These are phyloP conservation scores for Suhomyces ambrosiae DNA, from an alignment of 1,139 yeast genomes.

Conservation along the genomic window DNA sequence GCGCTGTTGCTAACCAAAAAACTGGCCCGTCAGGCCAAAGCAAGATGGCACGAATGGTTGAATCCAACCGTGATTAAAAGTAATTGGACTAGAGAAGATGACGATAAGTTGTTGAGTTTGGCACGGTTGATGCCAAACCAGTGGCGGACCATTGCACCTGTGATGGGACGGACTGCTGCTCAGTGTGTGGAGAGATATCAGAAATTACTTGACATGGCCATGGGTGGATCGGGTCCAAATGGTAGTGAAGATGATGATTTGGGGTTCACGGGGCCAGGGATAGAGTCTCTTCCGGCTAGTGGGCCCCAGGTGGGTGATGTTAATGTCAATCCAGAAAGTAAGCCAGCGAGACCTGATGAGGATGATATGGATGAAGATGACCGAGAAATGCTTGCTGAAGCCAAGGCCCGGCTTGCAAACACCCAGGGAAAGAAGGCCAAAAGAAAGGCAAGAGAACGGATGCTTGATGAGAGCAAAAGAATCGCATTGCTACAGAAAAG, in stretches of 20 bases:
- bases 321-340: constrained; percentile 75
- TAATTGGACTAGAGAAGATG: constrained; percentile 79
- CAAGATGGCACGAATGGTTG: constrained; percentile 89
- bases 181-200: constrained; percentile 90
- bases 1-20: constrained; percentile 84
- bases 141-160: constrained; percentile 86
- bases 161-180: constrained; percentile 83
- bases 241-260: constrained; percentile 35
- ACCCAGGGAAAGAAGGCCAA: constrained; percentile 96
- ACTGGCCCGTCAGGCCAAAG: constrained; percentile 89
- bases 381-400: constrained; percentile 89
- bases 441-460: constrained; percentile 82
- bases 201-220: constrained; percentile 62
- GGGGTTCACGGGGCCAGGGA: constrained; percentile 55
- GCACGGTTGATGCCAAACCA: constrained; percentile 84
- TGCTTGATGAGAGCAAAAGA: constrained; percentile 71
- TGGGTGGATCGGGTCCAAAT: constrained; percentile 24
- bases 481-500: constrained; percentile 79
- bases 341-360: constrained; percentile 80
- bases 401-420: constrained; percentile 86
- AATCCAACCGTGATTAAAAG: constrained; percentile 68
- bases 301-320: constrained; percentile 55
- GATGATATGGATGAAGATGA: constrained; percentile 86
- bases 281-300: constrained; percentile 52
- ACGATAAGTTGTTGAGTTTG: constrained; percentile 65